A percentile compares a stretch with the other conserved stretches of the same genome.
Conservation (phyloP, 805 yeast genomes). For the Grigorovia humatica region DNA sequence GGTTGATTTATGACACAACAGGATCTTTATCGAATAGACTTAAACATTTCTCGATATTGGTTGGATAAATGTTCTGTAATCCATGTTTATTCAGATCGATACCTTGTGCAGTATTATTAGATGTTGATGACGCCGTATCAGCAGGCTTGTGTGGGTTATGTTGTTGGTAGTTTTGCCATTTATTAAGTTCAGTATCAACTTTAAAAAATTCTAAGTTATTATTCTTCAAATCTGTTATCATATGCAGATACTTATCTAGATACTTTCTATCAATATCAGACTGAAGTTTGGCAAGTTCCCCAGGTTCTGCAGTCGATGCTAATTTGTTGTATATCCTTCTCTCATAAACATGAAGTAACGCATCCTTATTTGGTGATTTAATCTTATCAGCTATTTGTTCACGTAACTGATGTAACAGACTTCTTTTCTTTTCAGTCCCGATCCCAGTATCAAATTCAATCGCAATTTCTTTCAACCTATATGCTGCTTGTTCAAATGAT, state of each 20-base stretch:
- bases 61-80: slow-evolving; percentile 1
- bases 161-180: too few species aligned
- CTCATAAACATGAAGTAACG: slow-evolving; percentile 15
- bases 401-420: slow-evolving; percentile 9
- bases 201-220: slow-evolving; percentile 7
- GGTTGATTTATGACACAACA: too few species aligned
- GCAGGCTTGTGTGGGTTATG: too few species aligned
- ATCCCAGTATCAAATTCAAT: slow-evolving; percentile 11
- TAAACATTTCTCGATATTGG: background rate
- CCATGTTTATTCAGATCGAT: slow-evolving; percentile 6
- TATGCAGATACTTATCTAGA: slow-evolving; percentile 8
- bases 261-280: slow-evolving; percentile 4
- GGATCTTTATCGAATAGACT: slow-evolving; percentile 2
- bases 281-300: slow-evolving; percentile 1
- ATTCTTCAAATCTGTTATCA: slow-evolving; percentile 6
- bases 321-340: slow-evolving; percentile 11
- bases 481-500: slow-evolving; percentile 13
- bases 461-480: slow-evolving; percentile 22
- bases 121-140: too few species aligned
- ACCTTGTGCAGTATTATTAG: too few species aligned
- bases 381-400: slow-evolving; percentile 6
- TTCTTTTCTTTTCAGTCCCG: slow-evolving; percentile 7
- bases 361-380: slow-evolving; percentile 19
- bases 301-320: background rate
- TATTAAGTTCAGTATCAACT: background rate